Base-by-base conservation (phyloP, 2,329 filamentous ascomycete species). In the Neoscytalidium dimidiatum region DNA sequence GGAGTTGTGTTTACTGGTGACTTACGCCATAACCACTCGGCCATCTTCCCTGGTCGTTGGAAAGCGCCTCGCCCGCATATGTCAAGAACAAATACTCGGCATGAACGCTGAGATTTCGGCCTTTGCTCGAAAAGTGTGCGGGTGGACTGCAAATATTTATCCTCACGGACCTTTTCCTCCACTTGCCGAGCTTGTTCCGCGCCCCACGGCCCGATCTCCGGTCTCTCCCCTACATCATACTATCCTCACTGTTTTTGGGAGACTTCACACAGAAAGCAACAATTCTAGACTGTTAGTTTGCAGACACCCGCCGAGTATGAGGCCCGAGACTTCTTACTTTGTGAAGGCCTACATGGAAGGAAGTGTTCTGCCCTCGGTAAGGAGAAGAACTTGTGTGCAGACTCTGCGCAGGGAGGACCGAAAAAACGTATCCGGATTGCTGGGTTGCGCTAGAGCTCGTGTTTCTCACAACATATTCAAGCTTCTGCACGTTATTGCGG, bases 11-110 rank as follows among this genome's bases (percentile, higher is more conserved):
- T 11, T 11, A 14, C 11, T 7, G 44, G 26, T 13, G 29, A 49
- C 46, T 49, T 29, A 29, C 56, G 56, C 56, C 56, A 60, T 60
- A 60, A 60, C 56, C 56, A 21, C 56, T 60, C 56, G 56, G 56
- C 56, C 56, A 60, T 23, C 38, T 44, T 26, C 28, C 56, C 38
- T 3, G 29, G 11, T 33, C 4, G 5, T 44, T 28, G 9, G 14
- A 19, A 13, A 9, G 29, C 8, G 8, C 26, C 29, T 1, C 4
- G 21, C n/a, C 3, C 14, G 49, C 29, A 21, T 8, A 5, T 3
- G 0, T 35, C 33, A 21, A 33, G 28, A 28, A 5, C 11, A 48
- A 17, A 5, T 11, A 4, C 6, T 21, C 29, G 38, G 3, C 2
- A 13, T 17, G 51, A 23, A 35, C n/a, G 19, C 14, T 23, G 9